phyloP scores from a whole-genome alignment of 768 basidiomycete species.

The Epithele typhae region DNA sequence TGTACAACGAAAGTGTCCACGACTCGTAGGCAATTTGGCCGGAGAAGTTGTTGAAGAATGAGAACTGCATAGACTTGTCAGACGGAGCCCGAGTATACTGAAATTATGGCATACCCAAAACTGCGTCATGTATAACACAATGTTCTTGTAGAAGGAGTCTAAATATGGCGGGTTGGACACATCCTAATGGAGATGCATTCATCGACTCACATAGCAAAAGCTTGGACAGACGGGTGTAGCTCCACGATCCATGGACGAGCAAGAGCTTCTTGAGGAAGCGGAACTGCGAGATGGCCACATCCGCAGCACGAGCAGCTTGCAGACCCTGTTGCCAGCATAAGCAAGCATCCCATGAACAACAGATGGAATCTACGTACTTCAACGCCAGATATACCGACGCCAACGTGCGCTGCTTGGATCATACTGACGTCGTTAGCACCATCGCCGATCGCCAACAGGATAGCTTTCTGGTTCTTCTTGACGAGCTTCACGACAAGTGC shows the following conservation, averaged over 20 bases:
- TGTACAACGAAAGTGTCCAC: conserved; percentile 97
- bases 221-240: conserved; percentile 92
- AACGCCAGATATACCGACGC: conserved; percentile 95
- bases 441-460: conserved; percentile 95
- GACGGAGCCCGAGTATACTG: neutral
- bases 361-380: conserved; percentile 50
- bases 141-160: conserved; percentile 99
- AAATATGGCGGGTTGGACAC: no score
- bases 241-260: conserved; percentile 98
- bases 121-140: conserved; percentile 95
- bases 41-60: conserved; percentile 99
- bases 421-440: conserved; percentile 99
- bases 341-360: neutral
- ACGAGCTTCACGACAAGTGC: conserved; percentile 98
- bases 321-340: conserved; percentile 55
- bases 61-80: conserved; percentile 54
- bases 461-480: conserved; percentile 91
- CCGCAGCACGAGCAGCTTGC: conserved; percentile 96
- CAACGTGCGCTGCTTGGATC: conserved; percentile 98
- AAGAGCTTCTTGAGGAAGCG: conserved; percentile 90
- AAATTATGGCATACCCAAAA: conserved; percentile 74
- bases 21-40: conserved; percentile 98
- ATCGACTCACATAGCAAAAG: conserved; percentile 84
- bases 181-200: conserved; percentile 7
- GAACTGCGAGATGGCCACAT: conserved; percentile 98